These are phyloP conservation scores for Apophysomyces elegans DNA, from an alignment of 371 early-diverging fungal genomes.

Conservation along the genomic window DNA sequence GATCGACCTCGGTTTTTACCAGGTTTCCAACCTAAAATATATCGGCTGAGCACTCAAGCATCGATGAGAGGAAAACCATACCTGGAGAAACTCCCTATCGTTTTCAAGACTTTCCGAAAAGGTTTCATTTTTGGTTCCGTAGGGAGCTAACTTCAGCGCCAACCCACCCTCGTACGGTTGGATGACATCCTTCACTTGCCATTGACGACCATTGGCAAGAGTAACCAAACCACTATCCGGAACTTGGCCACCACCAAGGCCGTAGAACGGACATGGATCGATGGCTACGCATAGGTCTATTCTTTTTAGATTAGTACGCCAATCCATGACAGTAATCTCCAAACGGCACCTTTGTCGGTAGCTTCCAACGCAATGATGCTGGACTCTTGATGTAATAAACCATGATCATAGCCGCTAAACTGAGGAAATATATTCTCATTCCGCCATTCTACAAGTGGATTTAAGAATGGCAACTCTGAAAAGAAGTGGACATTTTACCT, in stretches of 20 bases:
- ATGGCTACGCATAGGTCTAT: conserved; percentile 56
- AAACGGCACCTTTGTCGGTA: conserved; percentile 36
- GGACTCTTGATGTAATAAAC: conserved; percentile 49
- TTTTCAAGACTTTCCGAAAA: conserved; percentile 27
- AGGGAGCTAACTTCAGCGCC: conserved; percentile 33
- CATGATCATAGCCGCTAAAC: conserved; percentile 62
- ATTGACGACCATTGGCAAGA: conserved; percentile 50
- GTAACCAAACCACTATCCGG: conserved; percentile 62
- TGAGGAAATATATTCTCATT: conserved; percentile 46
- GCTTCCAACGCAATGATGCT: conserved; percentile 56
- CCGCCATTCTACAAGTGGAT: conserved; percentile 40
- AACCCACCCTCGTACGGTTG: conserved; percentile 63
- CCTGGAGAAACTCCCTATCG: conserved; percentile 50
- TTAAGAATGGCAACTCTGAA: background rate
- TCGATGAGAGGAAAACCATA: conserved; percentile 13
- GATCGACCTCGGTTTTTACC: conserved; percentile 58
- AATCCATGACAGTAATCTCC: background rate
- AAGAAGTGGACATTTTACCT: conserved; percentile 24
- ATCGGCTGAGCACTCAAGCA: background rate
- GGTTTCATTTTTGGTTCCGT: conserved; percentile 8
- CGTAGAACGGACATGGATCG: conserved; percentile 79
- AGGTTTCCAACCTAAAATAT: conserved; percentile 30
- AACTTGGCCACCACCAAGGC: conserved; percentile 77
- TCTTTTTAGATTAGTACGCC: conserved; percentile 14
- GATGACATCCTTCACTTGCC: conserved; percentile 56